Conservation (phyloP, 306 rosid species). For the Prunus kanzakura region DNA sequence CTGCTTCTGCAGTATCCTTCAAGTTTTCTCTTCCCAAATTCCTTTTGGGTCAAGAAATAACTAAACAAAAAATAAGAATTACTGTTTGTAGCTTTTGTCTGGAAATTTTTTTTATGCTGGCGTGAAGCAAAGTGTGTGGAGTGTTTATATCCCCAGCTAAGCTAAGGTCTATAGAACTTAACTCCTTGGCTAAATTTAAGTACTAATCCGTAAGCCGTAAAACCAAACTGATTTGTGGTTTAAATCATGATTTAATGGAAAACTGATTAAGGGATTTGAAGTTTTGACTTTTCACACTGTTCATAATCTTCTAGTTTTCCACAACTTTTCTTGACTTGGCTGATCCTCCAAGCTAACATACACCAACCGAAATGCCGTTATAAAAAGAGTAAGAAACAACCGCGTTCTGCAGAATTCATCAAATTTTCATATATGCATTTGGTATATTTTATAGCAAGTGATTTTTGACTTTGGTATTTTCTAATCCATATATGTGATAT, state of each 20-base stretch:
- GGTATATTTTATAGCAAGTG: not conserved
- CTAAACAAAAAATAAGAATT: not conserved
- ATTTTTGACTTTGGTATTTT: not conserved
- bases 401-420: not conserved
- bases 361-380: not conserved
- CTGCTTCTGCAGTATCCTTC: not conserved
- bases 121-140: too few species aligned
- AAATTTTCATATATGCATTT: not conserved
- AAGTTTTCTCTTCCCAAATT: too few species aligned
- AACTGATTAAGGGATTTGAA: not conserved
- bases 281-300: not conserved
- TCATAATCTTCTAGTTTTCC: not conserved
- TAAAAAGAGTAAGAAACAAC: not conserved
- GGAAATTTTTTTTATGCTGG: too few species aligned
- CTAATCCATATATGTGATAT: not conserved
- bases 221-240: too few species aligned
- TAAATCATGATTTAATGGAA: too few species aligned
- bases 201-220: too few species aligned
- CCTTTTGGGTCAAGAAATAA: not conserved
- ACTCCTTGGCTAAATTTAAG: too few species aligned
- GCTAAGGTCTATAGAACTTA: too few species aligned
- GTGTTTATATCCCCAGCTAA: too few species aligned
- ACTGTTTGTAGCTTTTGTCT: not conserved
- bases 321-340: not conserved
- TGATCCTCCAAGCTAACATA: not conserved